Evolutionary conservation across 805 yeast species (phyloP).

Genomic region (Wickerhamomyces alni): DNA sequence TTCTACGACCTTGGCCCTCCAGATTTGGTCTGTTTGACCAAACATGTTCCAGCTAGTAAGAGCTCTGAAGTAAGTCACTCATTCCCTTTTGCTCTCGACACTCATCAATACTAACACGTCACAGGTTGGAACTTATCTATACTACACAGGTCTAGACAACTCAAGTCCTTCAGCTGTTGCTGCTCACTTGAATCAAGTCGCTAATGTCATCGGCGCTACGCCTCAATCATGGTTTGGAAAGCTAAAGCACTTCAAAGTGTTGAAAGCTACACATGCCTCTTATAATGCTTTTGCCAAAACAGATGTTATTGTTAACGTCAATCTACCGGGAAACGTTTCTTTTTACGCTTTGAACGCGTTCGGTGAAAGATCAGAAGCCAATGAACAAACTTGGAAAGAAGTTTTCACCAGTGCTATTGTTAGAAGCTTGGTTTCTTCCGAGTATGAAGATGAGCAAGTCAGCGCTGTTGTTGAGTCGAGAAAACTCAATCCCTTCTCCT

Average conservation of each 20-base stretch:
- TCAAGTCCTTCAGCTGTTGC: constrained; percentile 75
- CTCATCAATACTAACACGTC: constrained; percentile 5
- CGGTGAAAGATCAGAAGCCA: constrained; percentile 50
- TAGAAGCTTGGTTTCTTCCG: constrained; percentile 60
- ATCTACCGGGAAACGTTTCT: constrained; percentile 69
- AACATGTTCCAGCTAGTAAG: constrained; percentile 58
- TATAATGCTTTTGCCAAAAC: constrained; percentile 67
- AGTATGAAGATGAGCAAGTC: constrained; percentile 72
- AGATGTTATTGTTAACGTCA: constrained; percentile 68
- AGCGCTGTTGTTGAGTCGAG: constrained; percentile 76
- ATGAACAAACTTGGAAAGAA: constrained; percentile 49
- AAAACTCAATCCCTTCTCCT: constrained; percentile 67
- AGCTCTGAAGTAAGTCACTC: constrained; percentile 11
- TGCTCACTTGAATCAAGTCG: constrained; percentile 62
- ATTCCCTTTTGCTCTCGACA: too few relatives aligned
- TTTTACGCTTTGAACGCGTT: constrained; percentile 37
- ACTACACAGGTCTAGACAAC: constrained; percentile 71
- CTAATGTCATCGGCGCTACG: constrained; percentile 53
- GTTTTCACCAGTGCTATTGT: constrained; percentile 56
- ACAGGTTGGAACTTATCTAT: constrained; percentile 61
- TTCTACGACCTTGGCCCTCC: constrained; percentile 72
- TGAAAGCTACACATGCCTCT: constrained; percentile 63
- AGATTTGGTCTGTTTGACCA: constrained; percentile 54
- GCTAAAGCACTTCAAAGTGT: constrained; percentile 60
- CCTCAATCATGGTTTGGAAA: constrained; percentile 82